These are phyloP conservation scores for Abelmoschus esculentus DNA, from an alignment of 345 rosid genomes.

Conservation along the genomic window DNA sequence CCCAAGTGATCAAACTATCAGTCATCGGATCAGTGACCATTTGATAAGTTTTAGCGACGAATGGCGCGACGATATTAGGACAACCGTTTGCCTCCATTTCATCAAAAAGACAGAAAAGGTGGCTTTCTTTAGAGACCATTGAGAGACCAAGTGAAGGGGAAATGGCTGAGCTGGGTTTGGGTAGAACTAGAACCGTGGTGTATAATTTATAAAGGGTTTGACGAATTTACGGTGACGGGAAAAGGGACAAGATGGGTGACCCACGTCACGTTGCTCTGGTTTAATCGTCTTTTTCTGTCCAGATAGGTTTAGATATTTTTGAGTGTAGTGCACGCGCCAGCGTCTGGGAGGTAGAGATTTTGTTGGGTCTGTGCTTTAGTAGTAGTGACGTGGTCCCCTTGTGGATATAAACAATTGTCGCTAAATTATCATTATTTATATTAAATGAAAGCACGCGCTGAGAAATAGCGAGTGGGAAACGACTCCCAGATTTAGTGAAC, in stretches of 20 bases:
- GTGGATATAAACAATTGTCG: background rate
- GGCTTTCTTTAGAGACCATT: no score
- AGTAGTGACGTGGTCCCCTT: slow-evolving; percentile 8
- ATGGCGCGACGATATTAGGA: slow-evolving; percentile 50
- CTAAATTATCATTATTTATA: no score
- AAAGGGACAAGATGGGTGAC: slow-evolving; percentile 40
- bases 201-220: slow-evolving; percentile 1
- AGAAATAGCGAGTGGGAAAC: background rate
- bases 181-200: slow-evolving; percentile 9
- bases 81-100: slow-evolving; percentile 23
- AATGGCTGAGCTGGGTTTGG: background rate
- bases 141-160: background rate
- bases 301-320: slow-evolving; percentile 29
- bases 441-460: no score
- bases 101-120: background rate
- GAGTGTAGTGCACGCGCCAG: slow-evolving; percentile 15
- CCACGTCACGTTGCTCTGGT: slow-evolving; percentile 25
- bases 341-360: background rate
- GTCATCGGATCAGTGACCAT: slow-evolving; percentile 84
- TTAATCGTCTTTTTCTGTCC: slow-evolving; percentile 27
- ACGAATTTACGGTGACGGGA: slow-evolving; percentile 6
- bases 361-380: background rate
- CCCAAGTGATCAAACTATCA: slow-evolving; percentile 73
- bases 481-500: background rate
- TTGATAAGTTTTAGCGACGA: slow-evolving; percentile 75